These are phyloP conservation scores for Zygnema cylindricum DNA, from an alignment of 139 green algal genomes.

Conservation along the genomic window DNA sequence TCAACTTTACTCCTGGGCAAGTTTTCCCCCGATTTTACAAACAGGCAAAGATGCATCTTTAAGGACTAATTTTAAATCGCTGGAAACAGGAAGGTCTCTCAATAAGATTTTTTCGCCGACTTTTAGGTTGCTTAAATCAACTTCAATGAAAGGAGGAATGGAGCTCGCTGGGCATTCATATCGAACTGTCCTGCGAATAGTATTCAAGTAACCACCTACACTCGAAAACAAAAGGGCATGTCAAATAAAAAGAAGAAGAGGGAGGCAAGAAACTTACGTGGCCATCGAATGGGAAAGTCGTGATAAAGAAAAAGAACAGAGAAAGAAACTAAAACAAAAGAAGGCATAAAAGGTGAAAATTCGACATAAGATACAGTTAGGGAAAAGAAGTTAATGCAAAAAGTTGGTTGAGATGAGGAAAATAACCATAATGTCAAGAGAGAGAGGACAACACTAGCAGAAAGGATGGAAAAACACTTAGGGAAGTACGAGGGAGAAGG, in stretches of 20 bases:
- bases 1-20: background rate
- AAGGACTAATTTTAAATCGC: conserved; percentile 30
- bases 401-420: too few relatives aligned
- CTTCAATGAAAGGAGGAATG: conserved; percentile 46
- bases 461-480: too few relatives aligned
- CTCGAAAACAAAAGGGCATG: background rate
- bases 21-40: conserved; percentile 47
- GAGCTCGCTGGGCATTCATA: conserved; percentile 27
- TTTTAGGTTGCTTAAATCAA: conserved; percentile 41
- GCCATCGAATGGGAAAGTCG: too few relatives aligned
- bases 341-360: too few relatives aligned
- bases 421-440: too few relatives aligned
- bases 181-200: conserved; percentile 33
- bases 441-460: too few relatives aligned
- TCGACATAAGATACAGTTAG: too few relatives aligned
- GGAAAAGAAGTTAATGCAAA: too few relatives aligned
- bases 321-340: too few relatives aligned
- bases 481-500: too few relatives aligned
- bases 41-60: conserved; percentile 27
- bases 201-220: conserved; percentile 56
- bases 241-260: background rate
- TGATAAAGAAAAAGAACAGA: too few relatives aligned
- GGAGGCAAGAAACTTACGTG: too few relatives aligned
- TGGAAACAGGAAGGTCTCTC: conserved; percentile 34
- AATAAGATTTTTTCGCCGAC: conserved; percentile 54